A percentile compares a stretch with the other conserved stretches of the same genome.
Conservation (phyloP, 1,284 basidiomycete genomes). For the Leccinum pachyderme region DNA sequence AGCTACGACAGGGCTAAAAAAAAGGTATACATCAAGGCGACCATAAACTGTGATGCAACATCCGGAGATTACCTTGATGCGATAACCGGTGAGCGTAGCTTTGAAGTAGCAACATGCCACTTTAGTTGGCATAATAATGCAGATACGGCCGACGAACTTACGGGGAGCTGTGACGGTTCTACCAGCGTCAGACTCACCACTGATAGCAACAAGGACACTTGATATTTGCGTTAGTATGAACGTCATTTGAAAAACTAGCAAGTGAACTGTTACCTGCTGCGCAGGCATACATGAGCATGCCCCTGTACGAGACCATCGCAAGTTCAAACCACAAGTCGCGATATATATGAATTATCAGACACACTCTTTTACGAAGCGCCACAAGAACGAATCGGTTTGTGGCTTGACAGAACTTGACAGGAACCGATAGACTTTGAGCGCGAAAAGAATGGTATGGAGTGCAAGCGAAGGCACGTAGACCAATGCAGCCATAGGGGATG, state of each 20-base stretch:
- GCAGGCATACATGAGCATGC: constrained; percentile 16
- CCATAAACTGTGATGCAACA: neutral
- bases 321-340: neutral
- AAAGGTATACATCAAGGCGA: neutral
- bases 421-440: constrained; percentile 9
- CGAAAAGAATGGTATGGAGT: constrained; percentile 7
- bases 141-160: neutral
- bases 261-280: neutral
- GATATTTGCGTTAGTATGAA: neutral
- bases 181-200: constrained; percentile 9
- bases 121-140: neutral
- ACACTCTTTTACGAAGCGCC: constrained; percentile 16
- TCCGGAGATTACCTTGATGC: constrained; percentile 1
- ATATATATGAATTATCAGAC: neutral
- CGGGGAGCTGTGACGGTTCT: constrained; percentile 6
- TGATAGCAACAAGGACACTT: constrained; percentile 8
- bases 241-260: neutral
- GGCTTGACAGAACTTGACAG: constrained; percentile 6
- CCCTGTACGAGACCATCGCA: constrained; percentile 1
- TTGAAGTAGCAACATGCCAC: neutral
- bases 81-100: constrained; percentile 6
- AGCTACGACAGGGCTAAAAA: constrained; percentile 4
- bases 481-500: constrained; percentile 2
- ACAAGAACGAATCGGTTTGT: constrained; percentile 7
- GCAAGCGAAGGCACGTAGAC: constrained; percentile 8